These are phyloP conservation scores for Poa annua DNA, from an alignment of 176 grass and related monocot genomes.

Conservation along the genomic window DNA sequence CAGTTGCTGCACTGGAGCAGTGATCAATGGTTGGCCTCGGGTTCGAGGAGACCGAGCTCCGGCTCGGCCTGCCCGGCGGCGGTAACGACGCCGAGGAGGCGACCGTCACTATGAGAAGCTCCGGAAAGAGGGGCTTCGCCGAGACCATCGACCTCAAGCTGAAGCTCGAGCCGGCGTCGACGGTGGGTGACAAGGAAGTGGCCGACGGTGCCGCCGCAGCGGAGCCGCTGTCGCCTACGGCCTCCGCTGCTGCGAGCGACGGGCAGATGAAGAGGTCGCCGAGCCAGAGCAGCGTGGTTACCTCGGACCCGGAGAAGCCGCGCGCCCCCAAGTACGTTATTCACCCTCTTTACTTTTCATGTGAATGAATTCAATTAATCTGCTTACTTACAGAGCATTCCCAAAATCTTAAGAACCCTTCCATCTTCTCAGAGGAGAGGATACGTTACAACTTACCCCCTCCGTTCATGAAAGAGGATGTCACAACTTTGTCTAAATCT, in stretches of 20 bases:
- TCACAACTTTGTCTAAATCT: too few species aligned
- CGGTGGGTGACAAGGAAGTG: neutral
- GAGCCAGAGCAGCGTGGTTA: conserved; percentile 59
- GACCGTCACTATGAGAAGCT: conserved; percentile 38
- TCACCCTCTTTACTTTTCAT: neutral
- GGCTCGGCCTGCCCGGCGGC: conserved; percentile 62
- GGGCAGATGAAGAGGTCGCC: conserved; percentile 56
- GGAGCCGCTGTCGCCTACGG: neutral
- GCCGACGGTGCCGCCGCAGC: neutral
- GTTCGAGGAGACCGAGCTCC: conserved; percentile 76
- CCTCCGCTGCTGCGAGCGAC: neutral
- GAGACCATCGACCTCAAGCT: conserved; percentile 79
- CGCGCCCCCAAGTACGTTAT: conserved; percentile 65
- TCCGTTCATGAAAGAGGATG: too few species aligned
- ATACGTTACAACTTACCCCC: neutral
- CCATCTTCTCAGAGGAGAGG: neutral
- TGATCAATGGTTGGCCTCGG: conserved; percentile 40
- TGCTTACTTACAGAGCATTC: neutral
- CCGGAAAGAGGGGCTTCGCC: conserved; percentile 66
- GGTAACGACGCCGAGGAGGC: conserved; percentile 13
- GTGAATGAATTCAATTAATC: neutral
- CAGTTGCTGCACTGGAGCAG: conserved; percentile 2
- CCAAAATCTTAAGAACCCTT: neutral
- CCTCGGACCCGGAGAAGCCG: conserved; percentile 59
- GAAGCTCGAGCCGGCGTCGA: conserved; percentile 42